Percentiles rank a stretch among this genome's conserved stretches.
Evolutionary conservation across 768 basidiomycete species (phyloP).

Genomic region (Wakefieldia striispora): DNA sequence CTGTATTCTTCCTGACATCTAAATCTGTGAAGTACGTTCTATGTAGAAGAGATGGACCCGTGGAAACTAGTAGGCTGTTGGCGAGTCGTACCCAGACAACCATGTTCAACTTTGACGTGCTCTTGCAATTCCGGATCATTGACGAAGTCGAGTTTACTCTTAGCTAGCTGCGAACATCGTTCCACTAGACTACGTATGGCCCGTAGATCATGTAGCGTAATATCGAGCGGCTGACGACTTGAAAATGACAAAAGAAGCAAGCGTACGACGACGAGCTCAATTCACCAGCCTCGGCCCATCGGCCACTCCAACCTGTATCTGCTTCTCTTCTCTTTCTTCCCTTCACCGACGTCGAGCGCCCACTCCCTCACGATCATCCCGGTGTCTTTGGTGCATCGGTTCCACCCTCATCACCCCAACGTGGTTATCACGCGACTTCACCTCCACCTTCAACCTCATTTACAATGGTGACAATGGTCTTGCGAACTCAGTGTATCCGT

Average conservation of each 20-base stretch:
- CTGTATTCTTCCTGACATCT: neutral
- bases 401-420: neutral
- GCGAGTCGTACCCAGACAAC: neutral
- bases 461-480: constrained; percentile 21
- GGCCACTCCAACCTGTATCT: constrained; percentile 1
- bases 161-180: too few relatives aligned
- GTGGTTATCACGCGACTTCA: constrained; percentile 14
- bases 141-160: neutral
- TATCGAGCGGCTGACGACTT: constrained; percentile 23
- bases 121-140: constrained; percentile 2
- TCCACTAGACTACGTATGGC: too few relatives aligned
- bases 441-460: neutral
- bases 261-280: constrained; percentile 7
- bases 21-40: neutral
- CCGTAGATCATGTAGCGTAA: neutral
- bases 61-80: neutral
- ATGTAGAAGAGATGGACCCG: neutral
- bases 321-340: neutral
- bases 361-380: neutral
- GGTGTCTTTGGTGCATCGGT: constrained; percentile 7
- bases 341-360: constrained; percentile 6
- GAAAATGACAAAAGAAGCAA: constrained; percentile 32
- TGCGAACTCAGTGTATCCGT: neutral
- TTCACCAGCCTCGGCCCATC: constrained; percentile 8
- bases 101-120: neutral